Evolutionary conservation across 495 filamentous ascomycete genomes (phyloP).

Genomic region (Lasiosphaeria ovina): DNA sequence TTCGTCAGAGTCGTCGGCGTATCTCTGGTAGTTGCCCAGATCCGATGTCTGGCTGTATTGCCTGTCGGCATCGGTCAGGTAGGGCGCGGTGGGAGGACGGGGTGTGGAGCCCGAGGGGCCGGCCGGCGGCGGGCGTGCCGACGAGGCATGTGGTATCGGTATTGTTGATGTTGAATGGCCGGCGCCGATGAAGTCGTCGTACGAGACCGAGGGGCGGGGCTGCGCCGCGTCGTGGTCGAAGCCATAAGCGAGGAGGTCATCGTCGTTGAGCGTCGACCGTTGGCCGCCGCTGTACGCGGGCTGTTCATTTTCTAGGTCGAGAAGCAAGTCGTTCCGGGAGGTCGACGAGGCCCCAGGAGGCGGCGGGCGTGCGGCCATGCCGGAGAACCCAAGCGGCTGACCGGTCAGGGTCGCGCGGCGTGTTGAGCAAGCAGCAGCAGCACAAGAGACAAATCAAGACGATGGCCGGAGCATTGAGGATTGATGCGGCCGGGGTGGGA

Average conservation of each 20-base stretch:
- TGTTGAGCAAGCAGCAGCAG: too few relatives aligned
- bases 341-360: slow-evolving; percentile 53
- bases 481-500: too few relatives aligned
- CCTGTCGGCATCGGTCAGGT: slow-evolving; percentile 49
- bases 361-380: slow-evolving; percentile 69
- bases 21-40: slow-evolving; percentile 81
- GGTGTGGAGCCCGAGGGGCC: slow-evolving; percentile 36
- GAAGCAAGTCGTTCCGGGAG: slow-evolving; percentile 66
- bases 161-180: slow-evolving; percentile 41
- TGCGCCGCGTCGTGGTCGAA: slow-evolving; percentile 62
- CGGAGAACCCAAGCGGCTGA: slow-evolving; percentile 25
- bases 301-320: slow-evolving; percentile 70
- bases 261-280: slow-evolving; percentile 70
- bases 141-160: slow-evolving; percentile 11
- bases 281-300: slow-evolving; percentile 71
- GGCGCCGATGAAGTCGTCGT: slow-evolving; percentile 89
- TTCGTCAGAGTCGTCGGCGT: slow-evolving; percentile 80
- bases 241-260: slow-evolving; percentile 69
- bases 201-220: slow-evolving; percentile 81
- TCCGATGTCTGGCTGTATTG: slow-evolving; percentile 83
- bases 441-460: too few relatives aligned
- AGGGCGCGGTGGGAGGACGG: slow-evolving; percentile 53
- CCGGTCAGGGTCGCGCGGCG: slow-evolving; percentile 30
- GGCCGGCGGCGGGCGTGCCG: slow-evolving; percentile 29
- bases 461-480: slow-evolving; percentile 12